phyloP scores from a whole-genome alignment of 768 basidiomycete genomes.

The Strobilomyces echinocephalus region DNA sequence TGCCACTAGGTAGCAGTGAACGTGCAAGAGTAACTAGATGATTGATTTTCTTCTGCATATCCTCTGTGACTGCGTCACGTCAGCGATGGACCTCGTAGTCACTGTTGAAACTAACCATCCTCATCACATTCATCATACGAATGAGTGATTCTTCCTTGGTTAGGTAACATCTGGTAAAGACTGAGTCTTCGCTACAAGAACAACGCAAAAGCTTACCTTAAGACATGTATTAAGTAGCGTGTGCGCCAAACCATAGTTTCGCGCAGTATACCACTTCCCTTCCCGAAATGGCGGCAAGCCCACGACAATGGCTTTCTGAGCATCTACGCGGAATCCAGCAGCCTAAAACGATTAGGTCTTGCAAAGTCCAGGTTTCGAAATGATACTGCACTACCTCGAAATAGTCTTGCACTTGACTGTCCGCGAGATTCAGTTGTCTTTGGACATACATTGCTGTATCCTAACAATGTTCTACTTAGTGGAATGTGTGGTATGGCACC shows the following conservation, averaged over 20 bases:
- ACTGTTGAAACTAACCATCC: constrained; percentile 13
- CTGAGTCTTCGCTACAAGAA: neutral
- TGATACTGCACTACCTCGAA: constrained; percentile 33
- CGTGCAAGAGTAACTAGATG: constrained; percentile 39
- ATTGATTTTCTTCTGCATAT: constrained; percentile 35
- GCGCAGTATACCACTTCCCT: constrained; percentile 30
- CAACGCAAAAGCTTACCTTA: constrained; percentile 23
- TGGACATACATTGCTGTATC: constrained; percentile 43
- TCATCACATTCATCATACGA: constrained; percentile 20
- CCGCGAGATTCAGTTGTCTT: constrained; percentile 37
- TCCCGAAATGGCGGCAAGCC: constrained; percentile 40
- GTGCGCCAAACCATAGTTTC: constrained; percentile 43
- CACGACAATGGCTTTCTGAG: constrained; percentile 38
- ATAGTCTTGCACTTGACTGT: constrained; percentile 42
- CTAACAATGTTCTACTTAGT: constrained; percentile 20
- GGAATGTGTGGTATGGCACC: neutral
- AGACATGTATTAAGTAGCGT: constrained; percentile 36
- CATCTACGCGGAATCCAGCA: constrained; percentile 39
- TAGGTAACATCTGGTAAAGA: constrained; percentile 39
- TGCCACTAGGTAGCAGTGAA: constrained; percentile 36
- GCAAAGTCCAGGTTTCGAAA: neutral
- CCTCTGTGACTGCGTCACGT: constrained; percentile 27
- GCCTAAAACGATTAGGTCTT: constrained; percentile 23
- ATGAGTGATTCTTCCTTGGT: constrained; percentile 31
- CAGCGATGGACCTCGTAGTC: neutral